Percentiles rank a stretch among this genome's conserved stretches.
Evolutionary conservation across 2,329 filamentous ascomycete species (phyloP).

Genomic region (Aschersonia sp.): DNA sequence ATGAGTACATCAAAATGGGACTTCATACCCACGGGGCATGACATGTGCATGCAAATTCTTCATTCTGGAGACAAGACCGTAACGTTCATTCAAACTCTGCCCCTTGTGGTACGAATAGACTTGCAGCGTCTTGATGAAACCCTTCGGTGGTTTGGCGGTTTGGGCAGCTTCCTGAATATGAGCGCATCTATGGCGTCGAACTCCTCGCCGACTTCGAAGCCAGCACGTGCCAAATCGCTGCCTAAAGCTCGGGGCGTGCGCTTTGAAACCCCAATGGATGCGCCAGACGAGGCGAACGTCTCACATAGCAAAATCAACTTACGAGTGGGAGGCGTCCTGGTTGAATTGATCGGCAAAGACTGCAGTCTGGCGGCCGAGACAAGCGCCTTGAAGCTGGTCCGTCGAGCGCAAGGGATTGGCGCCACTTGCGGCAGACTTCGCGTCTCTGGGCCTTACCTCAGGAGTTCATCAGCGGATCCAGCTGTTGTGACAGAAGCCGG

Average conservation of each 20-base stretch:
- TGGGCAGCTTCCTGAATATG: conserved; percentile 83
- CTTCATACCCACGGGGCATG: conserved; percentile 41
- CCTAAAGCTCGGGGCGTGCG: conserved; percentile 40
- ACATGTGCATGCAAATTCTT: conserved; percentile 39
- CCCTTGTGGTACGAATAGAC: conserved; percentile 63
- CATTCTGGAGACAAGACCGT: conserved; percentile 28
- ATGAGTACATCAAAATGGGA: conserved; percentile 46
- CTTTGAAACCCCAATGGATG: conserved; percentile 38
- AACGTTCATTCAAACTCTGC: conserved; percentile 60
- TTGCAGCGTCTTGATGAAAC: conserved; percentile 73
- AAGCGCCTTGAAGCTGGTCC: conserved; percentile 69
- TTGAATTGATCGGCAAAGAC: conserved; percentile 64
- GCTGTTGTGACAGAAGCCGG: conserved; percentile 48
- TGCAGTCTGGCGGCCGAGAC: conserved; percentile 64
- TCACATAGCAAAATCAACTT: conserved; percentile 57
- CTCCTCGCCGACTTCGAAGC: conserved; percentile 33
- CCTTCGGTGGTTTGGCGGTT: conserved; percentile 75
- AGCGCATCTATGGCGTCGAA: conserved; percentile 71
- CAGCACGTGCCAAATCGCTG: conserved; percentile 20
- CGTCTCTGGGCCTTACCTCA: conserved; percentile 54
- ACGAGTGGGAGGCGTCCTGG: conserved; percentile 60
- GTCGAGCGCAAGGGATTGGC: conserved; percentile 57
- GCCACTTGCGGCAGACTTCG: conserved; percentile 64
- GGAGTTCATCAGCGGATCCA: conserved; percentile 36
- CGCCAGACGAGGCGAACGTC: conserved; percentile 29